Evolutionary conservation across 2,329 filamentous ascomycete species (phyloP).

Genomic region (Tolypocladium album): DNA sequence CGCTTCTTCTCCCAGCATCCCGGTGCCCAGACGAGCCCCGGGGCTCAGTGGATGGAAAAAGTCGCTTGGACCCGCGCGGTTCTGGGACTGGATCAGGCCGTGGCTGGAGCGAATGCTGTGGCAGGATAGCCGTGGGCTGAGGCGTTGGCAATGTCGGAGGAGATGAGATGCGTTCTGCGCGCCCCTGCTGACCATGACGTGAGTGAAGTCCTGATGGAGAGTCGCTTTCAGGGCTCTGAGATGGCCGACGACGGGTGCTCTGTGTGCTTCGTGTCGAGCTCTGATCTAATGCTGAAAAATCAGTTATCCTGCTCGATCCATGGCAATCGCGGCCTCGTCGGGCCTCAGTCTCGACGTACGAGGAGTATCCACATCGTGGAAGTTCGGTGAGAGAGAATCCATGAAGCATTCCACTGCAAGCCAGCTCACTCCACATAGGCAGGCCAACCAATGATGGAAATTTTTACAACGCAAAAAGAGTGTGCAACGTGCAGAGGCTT

Average conservation of each 20-base stretch:
- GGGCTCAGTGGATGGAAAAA: conserved; percentile 17
- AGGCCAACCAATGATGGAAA: conserved; percentile 22
- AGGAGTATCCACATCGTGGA: conserved; percentile 24
- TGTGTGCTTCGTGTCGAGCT: conserved; percentile 3
- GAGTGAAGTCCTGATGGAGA: not conserved
- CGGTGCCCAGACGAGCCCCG: conserved; percentile 10
- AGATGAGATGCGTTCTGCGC: not conserved
- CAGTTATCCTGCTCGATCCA: conserved; percentile 1
- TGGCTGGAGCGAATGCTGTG: conserved; percentile 18
- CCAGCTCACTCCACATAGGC: conserved; percentile 20
- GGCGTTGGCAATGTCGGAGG: conserved; percentile 18
- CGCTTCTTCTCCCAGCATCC: conserved; percentile 1
- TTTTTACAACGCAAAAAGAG: conserved; percentile 17
- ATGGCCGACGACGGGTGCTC: not conserved
- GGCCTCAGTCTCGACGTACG: conserved; percentile 18
- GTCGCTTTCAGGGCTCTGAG: not conserved
- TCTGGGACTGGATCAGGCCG: conserved; percentile 28
- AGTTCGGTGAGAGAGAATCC: conserved; percentile 25
- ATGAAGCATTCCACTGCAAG: conserved; percentile 15
- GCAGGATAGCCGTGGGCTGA: conserved; percentile 20
- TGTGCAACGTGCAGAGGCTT: conserved; percentile 17
- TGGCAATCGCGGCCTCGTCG: not conserved
- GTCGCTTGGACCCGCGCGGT: conserved; percentile 32
- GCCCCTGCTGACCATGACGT: not conserved
- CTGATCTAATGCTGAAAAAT: conserved; percentile 4